A percentile compares a stretch with the other conserved stretches of the same genome.
Conservation (phyloP, 345 rosid species). For the Citrus trifoliata region DNA sequence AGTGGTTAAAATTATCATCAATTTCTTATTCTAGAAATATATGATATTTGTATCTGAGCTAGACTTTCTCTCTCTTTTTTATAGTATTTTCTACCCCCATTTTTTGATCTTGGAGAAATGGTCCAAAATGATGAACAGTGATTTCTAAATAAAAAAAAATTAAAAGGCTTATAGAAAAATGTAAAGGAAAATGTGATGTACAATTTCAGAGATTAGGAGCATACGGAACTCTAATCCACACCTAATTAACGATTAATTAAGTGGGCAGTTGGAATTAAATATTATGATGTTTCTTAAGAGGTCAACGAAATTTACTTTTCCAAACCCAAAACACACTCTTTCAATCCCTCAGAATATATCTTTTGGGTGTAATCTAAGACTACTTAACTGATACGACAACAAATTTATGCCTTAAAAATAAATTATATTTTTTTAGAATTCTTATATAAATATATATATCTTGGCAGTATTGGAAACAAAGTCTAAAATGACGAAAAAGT, state of each 20-base stretch:
- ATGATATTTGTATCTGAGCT: not conserved
- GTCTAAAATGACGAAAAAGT: not conserved
- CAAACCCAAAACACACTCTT: not conserved
- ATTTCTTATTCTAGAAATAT: not conserved
- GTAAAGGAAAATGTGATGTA: not conserved
- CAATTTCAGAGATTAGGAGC: not conserved
- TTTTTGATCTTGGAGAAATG: not conserved
- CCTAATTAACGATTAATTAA: not conserved
- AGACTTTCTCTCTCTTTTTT: not conserved
- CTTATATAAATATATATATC: no score
- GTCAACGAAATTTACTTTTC: not conserved
- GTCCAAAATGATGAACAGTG: not conserved
- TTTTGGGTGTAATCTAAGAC: not conserved
- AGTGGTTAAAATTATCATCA: no score
- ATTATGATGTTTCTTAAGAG: not conserved
- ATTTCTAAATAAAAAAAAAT: no score
- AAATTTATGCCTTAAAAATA: not conserved
- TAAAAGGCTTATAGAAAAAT: not conserved
- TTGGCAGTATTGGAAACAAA: not conserved
- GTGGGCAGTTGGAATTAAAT: not conserved
- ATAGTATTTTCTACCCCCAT: not conserved
- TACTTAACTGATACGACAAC: not conserved
- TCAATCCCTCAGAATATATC: no score
- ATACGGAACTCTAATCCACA: not conserved
- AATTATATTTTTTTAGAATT: not conserved